Evolutionary conservation across 805 yeast genomes (phyloP), one percentile per base, ranked within the genome.

Genomic region (Candida morakotiae): DNA sequence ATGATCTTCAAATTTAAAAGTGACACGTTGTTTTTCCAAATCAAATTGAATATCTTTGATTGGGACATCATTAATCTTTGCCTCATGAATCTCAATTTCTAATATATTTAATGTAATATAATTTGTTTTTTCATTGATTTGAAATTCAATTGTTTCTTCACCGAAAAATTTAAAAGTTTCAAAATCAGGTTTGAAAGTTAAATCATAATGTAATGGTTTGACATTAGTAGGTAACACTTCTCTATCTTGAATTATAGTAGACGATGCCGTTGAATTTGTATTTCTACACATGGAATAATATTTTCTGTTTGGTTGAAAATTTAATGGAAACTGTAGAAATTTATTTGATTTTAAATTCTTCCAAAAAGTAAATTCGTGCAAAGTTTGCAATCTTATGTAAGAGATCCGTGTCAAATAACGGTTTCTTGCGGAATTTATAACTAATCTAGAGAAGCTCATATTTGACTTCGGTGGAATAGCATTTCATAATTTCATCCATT

Each of bases 21-120:
- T 58, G 27, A 59, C 60, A 22, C 68, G 57, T 40, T 66, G 68
- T 33, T 56, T 51, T 4, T 73, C 74, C 14, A 60, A 60, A 35
- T 61, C 60, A 38, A 49, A 59, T 16, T 49, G 34, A 44, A 60
- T 52, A 15, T 48, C 46, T 5, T 52, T 27, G 20, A 55, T 46
- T 6, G 37, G 37, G 20, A 53, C 49, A 38, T 56, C 64, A 39
- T 64, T 52, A 44, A 67, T 48, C 35, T 53, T 56, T 13, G 77
- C 82, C 24, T 66, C 56, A 42, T 73, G 72, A 47, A 83, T 67
- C 9, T 77, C 83, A 42, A 85, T 71, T 32, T 87, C 95, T 16
- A 79, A 48, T 15, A 77, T 55, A 66, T 87, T 84, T 51, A 87
- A 64, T 18, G 72, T 64, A 40, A 81, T 67, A 19, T 53, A 54